Evolutionary conservation across 805 yeast species (phyloP), one percentile per base, ranked within the genome.

Genomic region (Cyberlindnera meyerae): DNA sequence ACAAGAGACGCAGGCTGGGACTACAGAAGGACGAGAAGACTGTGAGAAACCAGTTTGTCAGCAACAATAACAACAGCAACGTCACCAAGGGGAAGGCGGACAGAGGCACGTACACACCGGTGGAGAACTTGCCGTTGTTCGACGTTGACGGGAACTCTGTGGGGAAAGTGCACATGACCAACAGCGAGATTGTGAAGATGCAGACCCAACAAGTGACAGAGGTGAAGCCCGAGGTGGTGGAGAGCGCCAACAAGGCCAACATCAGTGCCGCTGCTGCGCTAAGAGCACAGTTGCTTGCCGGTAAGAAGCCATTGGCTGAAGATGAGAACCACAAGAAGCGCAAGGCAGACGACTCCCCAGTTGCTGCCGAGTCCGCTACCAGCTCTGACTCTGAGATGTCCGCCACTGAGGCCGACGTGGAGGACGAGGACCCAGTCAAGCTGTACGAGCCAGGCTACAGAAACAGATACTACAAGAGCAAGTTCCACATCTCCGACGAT

Each of bases 391-490:
- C 26, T 28, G 71, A 65, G 22, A 14, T 9, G 18, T 27, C 29
- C 9, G 29, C 8, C 6, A 14, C 11, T 14, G 29, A 27, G 7
- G 18, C 29, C 29, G 29, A 27, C 13, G 18, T 15, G 7, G 11
- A 7, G 11, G 77, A 73, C 32, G 70, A 61, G 4, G 70, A 68
- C 40, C 62, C 68, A 7, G 80, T 89, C 24, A 74, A 78, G 47
- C 61, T 86, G 44, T 82, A 85, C 78, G 95, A 87, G 57, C 81
- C 93, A 0, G 98, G 98, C 0, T 93, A 85, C 60, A 75, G 74
- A 34, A 76, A 73, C 37, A 68, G 99, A 33, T 93, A 93, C 59
- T 93, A 93, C 55, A 65, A 70, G 40, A 65, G 72, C 27, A 93
- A 93, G 60, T 87, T 88, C 54, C 73, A 75, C 41, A 68, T 78